Evolutionary conservation across 1,284 basidiomycete species (phyloP).

Genomic region (Cryptococcus hybrid): DNA sequence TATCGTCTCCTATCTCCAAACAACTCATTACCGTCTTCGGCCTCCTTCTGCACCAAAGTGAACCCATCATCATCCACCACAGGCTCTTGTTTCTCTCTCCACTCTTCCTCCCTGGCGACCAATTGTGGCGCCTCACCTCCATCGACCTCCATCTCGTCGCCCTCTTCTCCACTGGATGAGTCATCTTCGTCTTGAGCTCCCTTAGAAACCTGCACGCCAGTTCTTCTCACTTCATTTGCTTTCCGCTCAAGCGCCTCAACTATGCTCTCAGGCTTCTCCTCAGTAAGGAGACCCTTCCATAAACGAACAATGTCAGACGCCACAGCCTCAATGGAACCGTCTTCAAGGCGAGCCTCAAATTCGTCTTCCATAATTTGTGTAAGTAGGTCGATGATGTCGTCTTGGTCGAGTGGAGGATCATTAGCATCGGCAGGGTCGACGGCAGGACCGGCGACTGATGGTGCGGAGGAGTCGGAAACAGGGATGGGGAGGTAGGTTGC

Average conservation of each 20-base stretch:
- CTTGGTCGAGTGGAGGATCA: slow-evolving; percentile 60
- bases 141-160: slow-evolving; percentile 52
- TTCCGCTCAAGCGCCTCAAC: slow-evolving; percentile 63
- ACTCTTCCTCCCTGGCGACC: slow-evolving; percentile 40
- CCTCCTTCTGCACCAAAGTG: slow-evolving; percentile 62
- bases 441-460: slow-evolving; percentile 7
- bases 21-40: slow-evolving; percentile 6
- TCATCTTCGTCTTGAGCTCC: slow-evolving; percentile 41
- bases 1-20: background rate
- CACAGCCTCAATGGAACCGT: slow-evolving; percentile 69
- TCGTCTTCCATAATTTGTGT: slow-evolving; percentile 73
- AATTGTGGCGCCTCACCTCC: slow-evolving; percentile 59
- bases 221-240: slow-evolving; percentile 53
- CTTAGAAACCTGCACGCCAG: slow-evolving; percentile 24
- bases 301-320: slow-evolving; percentile 66
- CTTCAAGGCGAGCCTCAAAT: slow-evolving; percentile 76
- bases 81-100: slow-evolving; percentile 56
- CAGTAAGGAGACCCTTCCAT: slow-evolving; percentile 55
- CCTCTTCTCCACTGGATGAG: slow-evolving; percentile 53
- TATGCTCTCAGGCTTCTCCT: slow-evolving; percentile 54
- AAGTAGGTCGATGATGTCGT: slow-evolving; percentile 73
- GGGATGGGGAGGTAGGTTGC: slow-evolving; percentile 18
- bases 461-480: background rate
- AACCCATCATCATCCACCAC: slow-evolving; percentile 86
- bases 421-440: slow-evolving; percentile 29